Percentiles rank a stretch among this genome's conserved stretches.
Evolutionary conservation across 371 early-diverging fungal genomes (phyloP).

Genomic region (Phascolomyces articulosus): DNA sequence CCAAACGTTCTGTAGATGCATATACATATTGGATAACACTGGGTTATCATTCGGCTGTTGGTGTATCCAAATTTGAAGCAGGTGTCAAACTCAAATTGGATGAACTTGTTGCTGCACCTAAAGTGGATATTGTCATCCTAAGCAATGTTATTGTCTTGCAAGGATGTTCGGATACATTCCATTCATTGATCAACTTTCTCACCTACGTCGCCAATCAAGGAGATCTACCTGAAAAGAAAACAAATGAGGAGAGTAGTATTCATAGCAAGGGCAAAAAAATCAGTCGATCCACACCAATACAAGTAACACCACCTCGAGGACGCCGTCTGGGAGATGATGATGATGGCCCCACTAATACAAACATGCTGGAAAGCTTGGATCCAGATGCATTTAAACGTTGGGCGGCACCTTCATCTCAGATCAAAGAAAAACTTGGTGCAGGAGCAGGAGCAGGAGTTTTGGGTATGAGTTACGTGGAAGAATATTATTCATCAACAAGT

Average conservation of each 20-base stretch:
- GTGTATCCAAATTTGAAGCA: conserved; percentile 45
- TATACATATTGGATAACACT: conserved; percentile 39
- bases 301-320: neutral
- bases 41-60: conserved; percentile 42
- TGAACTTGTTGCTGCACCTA: conserved; percentile 21
- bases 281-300: neutral
- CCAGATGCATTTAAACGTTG: conserved; percentile 56
- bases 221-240: conserved; percentile 13
- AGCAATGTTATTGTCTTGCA: conserved; percentile 69
- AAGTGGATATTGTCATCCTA: conserved; percentile 46
- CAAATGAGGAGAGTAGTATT: too few species aligned
- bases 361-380: conserved; percentile 60
- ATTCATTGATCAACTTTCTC: conserved; percentile 61
- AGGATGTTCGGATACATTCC: conserved; percentile 78
- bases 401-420: neutral
- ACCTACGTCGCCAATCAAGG: conserved; percentile 43
- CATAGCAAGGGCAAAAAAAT: conserved; percentile 3
- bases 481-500: conserved; percentile 51
- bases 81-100: conserved; percentile 40
- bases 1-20: conserved; percentile 25
- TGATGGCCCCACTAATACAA: conserved; percentile 1
- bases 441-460: neutral
- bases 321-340: neutral
- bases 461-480: conserved; percentile 56
- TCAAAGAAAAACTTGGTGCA: too few species aligned